These are phyloP conservation scores for Entoloma clypeatum DNA, from an alignment of 1,284 basidiomycete species.

Conservation along the genomic window DNA sequence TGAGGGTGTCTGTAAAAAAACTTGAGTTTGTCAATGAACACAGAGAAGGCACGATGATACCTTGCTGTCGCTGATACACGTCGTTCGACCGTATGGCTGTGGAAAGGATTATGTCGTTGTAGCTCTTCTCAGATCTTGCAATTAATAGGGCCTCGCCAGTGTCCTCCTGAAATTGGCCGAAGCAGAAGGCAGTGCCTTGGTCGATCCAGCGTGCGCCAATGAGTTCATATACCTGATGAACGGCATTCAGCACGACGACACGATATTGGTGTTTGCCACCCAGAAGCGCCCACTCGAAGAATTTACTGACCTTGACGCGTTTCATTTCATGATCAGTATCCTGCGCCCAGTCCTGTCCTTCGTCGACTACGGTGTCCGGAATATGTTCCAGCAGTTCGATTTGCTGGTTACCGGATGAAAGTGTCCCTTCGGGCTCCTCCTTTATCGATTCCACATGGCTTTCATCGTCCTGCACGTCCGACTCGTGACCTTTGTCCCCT, in stretches of 20 bases:
- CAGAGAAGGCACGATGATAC: slow-evolving; percentile 37
- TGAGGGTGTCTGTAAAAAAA: slow-evolving; percentile 76
- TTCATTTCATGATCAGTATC: slow-evolving; percentile 44
- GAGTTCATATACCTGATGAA: slow-evolving; percentile 83
- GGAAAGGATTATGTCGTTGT: slow-evolving; percentile 66
- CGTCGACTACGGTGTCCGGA: slow-evolving; percentile 32
- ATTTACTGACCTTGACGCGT: slow-evolving; percentile 45
- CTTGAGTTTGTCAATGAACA: slow-evolving; percentile 1
- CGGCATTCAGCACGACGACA: slow-evolving; percentile 7
- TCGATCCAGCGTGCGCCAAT: slow-evolving; percentile 88
- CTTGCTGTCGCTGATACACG: slow-evolving; percentile 91
- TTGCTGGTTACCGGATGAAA: slow-evolving; percentile 32
- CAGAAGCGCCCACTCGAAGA: slow-evolving; percentile 7
- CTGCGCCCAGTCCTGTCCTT: slow-evolving; percentile 38
- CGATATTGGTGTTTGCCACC: not conserved
- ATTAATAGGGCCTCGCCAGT: slow-evolving; percentile 79
- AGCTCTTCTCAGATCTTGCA: slow-evolving; percentile 76
- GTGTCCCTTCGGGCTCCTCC: slow-evolving; percentile 28
- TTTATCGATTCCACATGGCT: slow-evolving; percentile 26
- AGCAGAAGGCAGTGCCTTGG: slow-evolving; percentile 92
- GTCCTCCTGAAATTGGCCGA: slow-evolving; percentile 79
- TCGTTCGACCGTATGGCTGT: slow-evolving; percentile 78
- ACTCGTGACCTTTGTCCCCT: slow-evolving; percentile 16
- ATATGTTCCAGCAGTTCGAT: slow-evolving; percentile 39
- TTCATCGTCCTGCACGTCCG: slow-evolving; percentile 17